These are phyloP conservation scores for Mucor lusitanicus DNA, from an alignment of 371 early-diverging fungal genomes.

Conservation along the genomic window DNA sequence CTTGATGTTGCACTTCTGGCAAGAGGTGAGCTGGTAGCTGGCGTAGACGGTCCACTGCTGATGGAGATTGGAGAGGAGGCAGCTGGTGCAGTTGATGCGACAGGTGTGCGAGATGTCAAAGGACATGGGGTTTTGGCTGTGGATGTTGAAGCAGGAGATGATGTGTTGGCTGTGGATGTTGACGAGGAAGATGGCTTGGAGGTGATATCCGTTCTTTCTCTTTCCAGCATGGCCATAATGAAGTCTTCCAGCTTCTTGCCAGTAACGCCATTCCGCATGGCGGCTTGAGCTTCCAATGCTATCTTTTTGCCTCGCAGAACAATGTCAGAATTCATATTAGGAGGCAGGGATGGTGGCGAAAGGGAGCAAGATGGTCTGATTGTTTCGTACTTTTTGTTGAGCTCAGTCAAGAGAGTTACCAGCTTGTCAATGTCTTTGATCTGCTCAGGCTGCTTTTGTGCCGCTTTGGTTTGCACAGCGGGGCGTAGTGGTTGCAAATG, in stretches of 20 bases:
- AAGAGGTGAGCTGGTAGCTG: too few relatives aligned
- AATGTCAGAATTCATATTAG: neutral
- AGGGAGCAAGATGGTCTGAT: neutral
- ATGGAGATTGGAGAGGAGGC: too few relatives aligned
- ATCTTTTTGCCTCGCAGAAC: neutral
- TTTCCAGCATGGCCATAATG: neutral
- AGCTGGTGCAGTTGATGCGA: too few relatives aligned
- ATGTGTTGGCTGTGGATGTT: neutral
- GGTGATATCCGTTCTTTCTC: neutral
- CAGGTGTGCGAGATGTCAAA: too few relatives aligned
- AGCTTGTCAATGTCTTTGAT: neutral
- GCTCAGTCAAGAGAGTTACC: neutral
- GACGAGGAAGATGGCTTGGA: neutral
- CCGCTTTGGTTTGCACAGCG: neutral
- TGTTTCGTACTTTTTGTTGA: neutral
- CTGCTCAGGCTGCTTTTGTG: neutral
- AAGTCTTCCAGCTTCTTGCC: neutral
- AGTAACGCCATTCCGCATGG: neutral
- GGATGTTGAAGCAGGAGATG: neutral
- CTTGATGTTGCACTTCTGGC: too few relatives aligned
- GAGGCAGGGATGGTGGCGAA: neutral
- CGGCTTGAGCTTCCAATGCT: neutral
- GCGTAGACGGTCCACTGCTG: too few relatives aligned
- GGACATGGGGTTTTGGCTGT: too few relatives aligned
- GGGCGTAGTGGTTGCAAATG: neutral